Evolutionary conservation across 2,329 filamentous ascomycete genomes (phyloP).

Genomic region (Didymella sp.): DNA sequence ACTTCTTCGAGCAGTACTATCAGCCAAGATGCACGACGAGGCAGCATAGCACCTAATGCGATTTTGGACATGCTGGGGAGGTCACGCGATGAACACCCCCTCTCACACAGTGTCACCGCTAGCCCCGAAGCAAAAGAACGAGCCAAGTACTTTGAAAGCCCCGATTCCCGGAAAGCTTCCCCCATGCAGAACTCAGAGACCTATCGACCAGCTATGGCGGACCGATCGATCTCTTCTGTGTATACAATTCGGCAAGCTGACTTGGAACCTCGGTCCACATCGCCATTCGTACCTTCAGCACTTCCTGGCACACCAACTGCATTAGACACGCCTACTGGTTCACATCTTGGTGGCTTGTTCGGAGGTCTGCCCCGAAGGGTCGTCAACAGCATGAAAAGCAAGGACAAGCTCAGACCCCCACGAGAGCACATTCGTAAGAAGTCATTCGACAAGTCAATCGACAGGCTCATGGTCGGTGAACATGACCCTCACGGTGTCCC

Average conservation of each 20-base stretch:
- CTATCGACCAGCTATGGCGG: conserved; percentile 40
- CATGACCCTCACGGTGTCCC: conserved; percentile 70
- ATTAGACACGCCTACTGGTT: conserved; percentile 52
- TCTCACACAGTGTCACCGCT: conserved; percentile 75
- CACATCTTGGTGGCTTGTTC: conserved; percentile 54
- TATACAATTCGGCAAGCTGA: conserved; percentile 56
- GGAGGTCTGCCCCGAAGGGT: conserved; percentile 55
- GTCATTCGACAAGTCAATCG: conserved; percentile 72
- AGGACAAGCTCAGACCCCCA: conserved; percentile 54
- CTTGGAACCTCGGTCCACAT: conserved; percentile 37
- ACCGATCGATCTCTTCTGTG: conserved; percentile 55
- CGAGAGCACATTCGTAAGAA: conserved; percentile 59
- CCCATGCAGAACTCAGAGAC: conserved; percentile 43
- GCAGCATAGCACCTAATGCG: conserved; percentile 67
- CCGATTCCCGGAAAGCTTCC: conserved; percentile 51
- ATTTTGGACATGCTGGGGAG: conserved; percentile 60
- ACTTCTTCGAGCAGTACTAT: conserved; percentile 63
- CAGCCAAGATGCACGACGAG: conserved; percentile 62
- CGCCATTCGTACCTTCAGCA: conserved; percentile 52
- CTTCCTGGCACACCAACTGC: conserved; percentile 54
- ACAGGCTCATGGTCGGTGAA: conserved; percentile 65
- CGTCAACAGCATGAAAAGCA: conserved; percentile 54
- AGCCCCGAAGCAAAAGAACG: conserved; percentile 64
- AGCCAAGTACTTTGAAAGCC: conserved; percentile 45
- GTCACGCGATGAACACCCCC: conserved; percentile 70